Evolutionary conservation across 306 rosid species (phyloP).

Genomic region (Senna tora): DNA sequence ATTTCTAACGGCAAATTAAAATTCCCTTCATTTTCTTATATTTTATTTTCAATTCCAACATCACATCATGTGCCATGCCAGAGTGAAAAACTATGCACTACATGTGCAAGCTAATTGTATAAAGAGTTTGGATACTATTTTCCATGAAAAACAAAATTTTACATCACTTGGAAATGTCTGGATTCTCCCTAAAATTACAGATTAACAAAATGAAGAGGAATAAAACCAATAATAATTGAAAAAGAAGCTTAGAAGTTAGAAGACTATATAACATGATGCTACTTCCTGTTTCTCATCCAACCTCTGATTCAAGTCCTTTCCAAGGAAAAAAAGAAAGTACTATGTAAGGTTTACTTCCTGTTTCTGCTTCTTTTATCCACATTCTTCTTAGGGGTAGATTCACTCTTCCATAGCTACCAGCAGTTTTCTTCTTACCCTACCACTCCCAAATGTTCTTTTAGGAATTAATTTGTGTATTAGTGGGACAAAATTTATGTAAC

Average conservation of each 20-base stretch:
- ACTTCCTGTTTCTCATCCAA: constrained; percentile 37
- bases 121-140: no score
- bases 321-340: no score
- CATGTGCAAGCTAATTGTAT: no score
- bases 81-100: no score
- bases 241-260: constrained; percentile 27
- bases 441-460: constrained; percentile 18
- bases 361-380: background rate
- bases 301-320: constrained; percentile 29
- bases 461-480: background rate
- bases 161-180: background rate
- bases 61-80: no score
- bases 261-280: constrained; percentile 4
- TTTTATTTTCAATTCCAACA: no score
- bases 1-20: no score
- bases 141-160: no score
- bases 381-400: constrained; percentile 20
- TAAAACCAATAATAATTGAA: constrained; percentile 35
- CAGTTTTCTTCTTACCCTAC: constrained; percentile 1
- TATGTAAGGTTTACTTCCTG: no score
- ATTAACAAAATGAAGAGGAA: constrained; percentile 32
- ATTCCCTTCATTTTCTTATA: no score
- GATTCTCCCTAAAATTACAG: constrained; percentile 42
- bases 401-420: constrained; percentile 18
- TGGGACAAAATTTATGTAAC: background rate